Percentiles rank a stretch among this genome's conserved stretches.
phyloP scores from a whole-genome alignment of 2,329 filamentous ascomycete species.

The Onygenales sp. region DNA sequence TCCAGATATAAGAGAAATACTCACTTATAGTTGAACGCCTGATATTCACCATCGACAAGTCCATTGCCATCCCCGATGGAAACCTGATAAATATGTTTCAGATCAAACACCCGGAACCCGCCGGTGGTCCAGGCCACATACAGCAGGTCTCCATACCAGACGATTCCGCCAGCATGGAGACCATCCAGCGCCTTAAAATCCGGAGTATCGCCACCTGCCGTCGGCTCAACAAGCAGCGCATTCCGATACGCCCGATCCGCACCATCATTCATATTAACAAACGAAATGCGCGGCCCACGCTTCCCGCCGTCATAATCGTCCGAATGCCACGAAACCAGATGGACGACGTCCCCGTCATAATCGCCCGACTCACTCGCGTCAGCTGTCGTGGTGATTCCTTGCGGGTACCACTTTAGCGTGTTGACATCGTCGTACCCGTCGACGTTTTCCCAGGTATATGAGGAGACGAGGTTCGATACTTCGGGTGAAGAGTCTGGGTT shows the following conservation, averaged over 20 bases:
- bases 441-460: conserved; percentile 4
- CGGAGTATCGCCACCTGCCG: conserved; percentile 14
- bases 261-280: conserved; percentile 2
- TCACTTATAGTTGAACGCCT: conserved; percentile 24
- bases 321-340: conserved; percentile 25
- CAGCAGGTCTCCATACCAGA: conserved; percentile 4
- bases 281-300: conserved; percentile 3
- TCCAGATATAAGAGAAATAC: neutral
- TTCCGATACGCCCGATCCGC: conserved; percentile 18
- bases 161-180: conserved; percentile 25
- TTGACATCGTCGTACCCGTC: conserved; percentile 21
- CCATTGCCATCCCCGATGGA: conserved; percentile 22
- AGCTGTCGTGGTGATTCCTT: conserved; percentile 26
- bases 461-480: neutral
- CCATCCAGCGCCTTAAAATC: conserved; percentile 21
- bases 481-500: conserved; percentile 1
- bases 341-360: conserved; percentile 24
- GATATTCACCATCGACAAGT: conserved; percentile 24
- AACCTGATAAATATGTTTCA: conserved; percentile 23
- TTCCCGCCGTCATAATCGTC: conserved; percentile 1
- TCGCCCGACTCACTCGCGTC: conserved; percentile 23
- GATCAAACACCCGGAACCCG: conserved; percentile 2
- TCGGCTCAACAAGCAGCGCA: conserved; percentile 26
- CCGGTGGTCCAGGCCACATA: neutral
- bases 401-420: conserved; percentile 26